Base-by-base conservation (phyloP, 2,329 filamentous ascomycete genomes). In the Colletotrichum chrysophilum region DNA sequence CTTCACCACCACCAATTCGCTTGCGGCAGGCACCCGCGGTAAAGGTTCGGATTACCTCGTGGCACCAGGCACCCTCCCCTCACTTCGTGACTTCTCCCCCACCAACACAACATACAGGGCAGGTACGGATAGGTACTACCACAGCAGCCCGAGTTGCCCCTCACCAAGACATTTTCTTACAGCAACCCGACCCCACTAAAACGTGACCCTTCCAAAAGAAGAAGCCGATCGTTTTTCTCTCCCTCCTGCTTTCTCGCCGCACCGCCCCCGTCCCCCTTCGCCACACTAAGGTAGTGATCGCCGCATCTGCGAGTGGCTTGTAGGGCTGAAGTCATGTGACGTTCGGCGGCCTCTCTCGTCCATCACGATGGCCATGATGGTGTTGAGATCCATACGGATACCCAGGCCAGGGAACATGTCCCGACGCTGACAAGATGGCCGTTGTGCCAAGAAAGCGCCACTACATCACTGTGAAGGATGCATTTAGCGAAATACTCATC, bases 301-400 rank as follows among this genome's bases (percentile, higher is more conserved):
- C 71, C 71, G 70, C 71, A 70, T 3, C 4, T 52, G 16, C 21
- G 8, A n/a, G 28, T 71, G 62, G 60, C 68, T 75, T 48, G n/a
- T 72, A 64, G 73, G 69, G 73, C 73, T 72, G 69, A 72, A 14
- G 52, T 72, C 73, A 75, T 75, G 73, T 75, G 73, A 75, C 26
- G 26, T 26, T 4, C 1, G 67, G 36, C 68, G 55, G 68, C 60
- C 71, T 74, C 56, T 21, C 7, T 30, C 65, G 52, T 56, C 13
- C 43, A 48, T 48, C 43, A 48, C 43, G 5, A 48, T 48, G n/a
- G 16, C n/a, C 43, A 48, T 13, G 28, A 61, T 32, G 30, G n/a
- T 68, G 48, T 24, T 28, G n/a, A 26, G 28, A 12, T 21, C 7
- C 6, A 9, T 36, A n/a, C 8, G 5, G 18, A 43, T n/a, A n/a